These are phyloP conservation scores for Pelagophyceae sp. DNA, from an alignment of 352 stramenopile species.

Conservation along the genomic window DNA sequence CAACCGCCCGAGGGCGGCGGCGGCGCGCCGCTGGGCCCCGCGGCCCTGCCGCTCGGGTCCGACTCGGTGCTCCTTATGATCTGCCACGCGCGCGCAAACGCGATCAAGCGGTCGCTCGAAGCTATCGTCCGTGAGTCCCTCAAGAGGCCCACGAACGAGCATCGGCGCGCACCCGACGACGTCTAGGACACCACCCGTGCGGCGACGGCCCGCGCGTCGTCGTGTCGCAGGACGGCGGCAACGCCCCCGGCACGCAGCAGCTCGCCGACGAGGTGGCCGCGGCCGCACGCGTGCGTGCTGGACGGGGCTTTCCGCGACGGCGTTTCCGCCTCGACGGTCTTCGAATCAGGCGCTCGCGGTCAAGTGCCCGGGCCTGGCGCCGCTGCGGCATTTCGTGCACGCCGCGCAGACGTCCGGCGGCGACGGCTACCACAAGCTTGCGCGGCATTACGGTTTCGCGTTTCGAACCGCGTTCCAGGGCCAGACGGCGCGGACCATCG, in stretches of 20 bases:
- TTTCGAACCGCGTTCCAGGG: conserved; percentile 46
- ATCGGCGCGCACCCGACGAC: conserved; percentile 3
- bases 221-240: conserved; percentile 62
- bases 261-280: conserved; percentile 34
- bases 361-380: not conserved
- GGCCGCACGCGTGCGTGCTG: not conserved
- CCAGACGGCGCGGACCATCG: conserved; percentile 49
- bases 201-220: conserved; percentile 51
- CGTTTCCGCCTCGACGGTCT: not conserved
- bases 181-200: conserved; percentile 31
- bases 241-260: conserved; percentile 38
- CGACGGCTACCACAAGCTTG: conserved; percentile 52
- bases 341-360: not conserved
- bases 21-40: no score
- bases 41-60: conserved; percentile 24
- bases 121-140: conserved; percentile 35
- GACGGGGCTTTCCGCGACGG: not conserved
- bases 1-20: no score
- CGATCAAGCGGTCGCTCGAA: conserved; percentile 52
- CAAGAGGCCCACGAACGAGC: not conserved
- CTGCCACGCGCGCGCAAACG: conserved; percentile 54
- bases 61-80: conserved; percentile 54
- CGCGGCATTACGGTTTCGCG: conserved; percentile 61
- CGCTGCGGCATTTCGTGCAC: conserved; percentile 7
- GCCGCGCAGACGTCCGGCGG: conserved; percentile 13